These are phyloP conservation scores for Ramaria sp. DNA, from an alignment of 768 basidiomycete genomes.

Conservation along the genomic window DNA sequence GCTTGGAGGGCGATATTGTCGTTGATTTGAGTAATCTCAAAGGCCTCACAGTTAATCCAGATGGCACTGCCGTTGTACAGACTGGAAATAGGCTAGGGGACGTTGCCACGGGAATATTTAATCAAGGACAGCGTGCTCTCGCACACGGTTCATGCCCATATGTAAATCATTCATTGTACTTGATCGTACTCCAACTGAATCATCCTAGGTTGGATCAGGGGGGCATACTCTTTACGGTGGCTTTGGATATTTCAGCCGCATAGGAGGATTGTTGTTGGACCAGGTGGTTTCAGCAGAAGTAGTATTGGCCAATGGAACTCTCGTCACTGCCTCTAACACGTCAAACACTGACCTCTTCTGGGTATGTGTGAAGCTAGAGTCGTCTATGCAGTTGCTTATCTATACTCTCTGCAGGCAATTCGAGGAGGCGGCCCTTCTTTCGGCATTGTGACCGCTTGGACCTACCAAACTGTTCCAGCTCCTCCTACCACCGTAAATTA, in stretches of 20 bases:
- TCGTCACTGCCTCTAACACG: constrained; percentile 26
- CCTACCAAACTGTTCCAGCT: constrained; percentile 15
- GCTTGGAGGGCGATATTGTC: constrained; percentile 35
- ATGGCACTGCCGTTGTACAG: constrained; percentile 28
- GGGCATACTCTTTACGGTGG: constrained; percentile 41
- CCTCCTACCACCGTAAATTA: constrained; percentile 16
- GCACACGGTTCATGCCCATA: constrained; percentile 42
- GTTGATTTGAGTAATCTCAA: constrained; percentile 34
- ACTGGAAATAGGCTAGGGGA: constrained; percentile 37
- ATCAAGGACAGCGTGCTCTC: constrained; percentile 29
- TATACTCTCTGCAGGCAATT: constrained; percentile 13
- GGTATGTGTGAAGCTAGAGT: constrained; percentile 18
- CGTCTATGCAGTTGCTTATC: too few species aligned
- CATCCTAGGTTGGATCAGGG: constrained; percentile 28
- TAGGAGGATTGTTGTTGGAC: constrained; percentile 43
- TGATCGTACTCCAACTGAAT: neutral
- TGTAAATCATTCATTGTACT: constrained; percentile 14
- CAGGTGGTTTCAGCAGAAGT: constrained; percentile 21
- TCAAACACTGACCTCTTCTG: constrained; percentile 40
- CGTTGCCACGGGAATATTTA: constrained; percentile 29
- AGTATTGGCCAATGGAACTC: constrained; percentile 32
- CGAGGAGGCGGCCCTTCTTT: constrained; percentile 20
- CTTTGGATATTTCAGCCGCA: constrained; percentile 36
- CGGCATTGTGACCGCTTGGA: constrained; percentile 19
- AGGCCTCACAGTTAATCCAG: constrained; percentile 25